A percentile compares a stretch with the other conserved stretches of the same genome.
These are phyloP conservation scores for Sabuloglossum arenarium DNA, from an alignment of 495 filamentous ascomycete genomes.

Conservation along the genomic window DNA sequence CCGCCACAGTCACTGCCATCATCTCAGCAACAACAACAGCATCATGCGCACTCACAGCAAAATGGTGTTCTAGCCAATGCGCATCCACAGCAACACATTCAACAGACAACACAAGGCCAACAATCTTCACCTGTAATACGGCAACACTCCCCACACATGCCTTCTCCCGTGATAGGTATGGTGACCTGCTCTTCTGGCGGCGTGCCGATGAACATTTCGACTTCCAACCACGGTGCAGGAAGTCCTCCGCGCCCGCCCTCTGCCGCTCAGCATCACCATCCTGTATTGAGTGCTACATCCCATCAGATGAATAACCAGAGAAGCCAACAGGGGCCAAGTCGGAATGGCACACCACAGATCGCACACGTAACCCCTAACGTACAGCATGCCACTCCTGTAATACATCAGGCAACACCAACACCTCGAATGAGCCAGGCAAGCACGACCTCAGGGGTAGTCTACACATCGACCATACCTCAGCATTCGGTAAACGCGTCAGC, in stretches of 20 bases:
- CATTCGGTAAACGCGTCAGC: slow-evolving; percentile 22
- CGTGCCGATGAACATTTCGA: slow-evolving; percentile 60
- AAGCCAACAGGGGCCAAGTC: slow-evolving; percentile 60
- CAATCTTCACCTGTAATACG: slow-evolving; percentile 62
- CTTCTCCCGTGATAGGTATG: slow-evolving; percentile 52
- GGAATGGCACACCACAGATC: slow-evolving; percentile 65
- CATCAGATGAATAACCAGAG: slow-evolving; percentile 54
- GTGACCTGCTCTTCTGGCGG: slow-evolving; percentile 27
- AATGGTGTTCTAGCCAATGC: too few relatives aligned
- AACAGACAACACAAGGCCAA: slow-evolving; percentile 43
- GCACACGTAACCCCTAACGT: slow-evolving; percentile 60
- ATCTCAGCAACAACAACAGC: slow-evolving; percentile 14
- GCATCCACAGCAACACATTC: slow-evolving; percentile 23
- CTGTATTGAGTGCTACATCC: slow-evolving; percentile 37
- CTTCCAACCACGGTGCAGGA: slow-evolving; percentile 51
- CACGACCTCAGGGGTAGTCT: slow-evolving; percentile 36
- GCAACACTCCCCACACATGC: slow-evolving; percentile 60
- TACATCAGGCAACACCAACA: slow-evolving; percentile 46
- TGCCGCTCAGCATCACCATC: slow-evolving; percentile 48
- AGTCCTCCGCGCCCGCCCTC: slow-evolving; percentile 62
- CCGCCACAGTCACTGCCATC: slow-evolving; percentile 28
- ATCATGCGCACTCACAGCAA: slow-evolving; percentile 11
- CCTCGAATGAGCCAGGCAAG: slow-evolving; percentile 54
- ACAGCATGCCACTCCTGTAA: slow-evolving; percentile 46
- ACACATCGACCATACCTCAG: slow-evolving; percentile 35